Base-by-base conservation (phyloP, 2,329 filamentous ascomycete genomes). In the Alternaria arborescens region DNA sequence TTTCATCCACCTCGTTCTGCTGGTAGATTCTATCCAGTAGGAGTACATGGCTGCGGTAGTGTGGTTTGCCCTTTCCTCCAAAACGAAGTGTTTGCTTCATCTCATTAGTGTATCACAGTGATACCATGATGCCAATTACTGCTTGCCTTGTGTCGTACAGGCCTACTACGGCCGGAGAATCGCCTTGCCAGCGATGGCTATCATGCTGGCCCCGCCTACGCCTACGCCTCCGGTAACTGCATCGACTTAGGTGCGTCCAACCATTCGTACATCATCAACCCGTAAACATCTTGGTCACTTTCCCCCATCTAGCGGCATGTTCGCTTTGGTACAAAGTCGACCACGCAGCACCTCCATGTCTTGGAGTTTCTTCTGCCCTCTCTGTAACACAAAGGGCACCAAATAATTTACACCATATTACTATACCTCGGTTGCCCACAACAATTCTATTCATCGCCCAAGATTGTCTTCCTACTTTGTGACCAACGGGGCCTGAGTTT, bases 81-180 rank as follows among this genome's bases (percentile, higher is more conserved):
- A 43, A 30, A 30, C 20, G 8, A 36, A n/a, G 28, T 30, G 55
- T 58, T 58, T 58, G 57, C 57, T 56, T 34, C 34, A 42, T 46
- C 36, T 20, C 36, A 38, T 20, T 47, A 20, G 47, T 56, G 28
- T 26, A 48, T 28, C 42, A 12, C 30, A 32, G 38, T 55, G 44
- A 55, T 40, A 51, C 44, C 26, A 44, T 22, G 32, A 46, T 40
- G 40, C 57, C 52, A 59, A 38, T 40, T 42, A 20, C 34, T 32
- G 30, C 11, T 38, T n/a, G 18, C 12, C 42, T 52, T 52, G 51
- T 24, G 41, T 44, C 22, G 18, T 38, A 51, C 40, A 24, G 26
- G 41, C 51, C n/a, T 52, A 28, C 38, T 36, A 38, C 34, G 20
- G 43, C 26, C 47, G 14, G 30, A 40, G 16, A 24, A 18, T 24